Conservation (phyloP, 1,284 basidiomycete genomes). For the Amylostereum areolatum region DNA sequence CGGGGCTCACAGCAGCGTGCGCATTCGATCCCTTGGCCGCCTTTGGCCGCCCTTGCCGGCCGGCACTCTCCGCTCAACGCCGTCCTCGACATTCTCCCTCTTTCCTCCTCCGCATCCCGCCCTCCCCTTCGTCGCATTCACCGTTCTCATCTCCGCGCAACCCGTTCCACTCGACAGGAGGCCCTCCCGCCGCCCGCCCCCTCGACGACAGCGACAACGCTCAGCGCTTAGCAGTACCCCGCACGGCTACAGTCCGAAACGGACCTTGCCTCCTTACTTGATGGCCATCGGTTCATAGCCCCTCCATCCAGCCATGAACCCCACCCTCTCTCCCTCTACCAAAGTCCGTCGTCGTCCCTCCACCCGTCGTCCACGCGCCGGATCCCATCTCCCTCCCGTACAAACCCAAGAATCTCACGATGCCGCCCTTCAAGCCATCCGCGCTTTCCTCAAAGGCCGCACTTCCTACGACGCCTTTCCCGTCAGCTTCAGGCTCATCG, state of each 20-base stretch:
- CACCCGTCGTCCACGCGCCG: slow-evolving; percentile 43
- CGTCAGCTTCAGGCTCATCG: slow-evolving; percentile 93
- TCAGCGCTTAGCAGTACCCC: not conserved
- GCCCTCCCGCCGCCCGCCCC: no score
- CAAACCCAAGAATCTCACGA: slow-evolving; percentile 62
- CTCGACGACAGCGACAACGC: no score
- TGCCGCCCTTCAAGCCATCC: slow-evolving; percentile 71
- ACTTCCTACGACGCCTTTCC: slow-evolving; percentile 95
- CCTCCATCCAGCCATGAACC: slow-evolving; percentile 27
- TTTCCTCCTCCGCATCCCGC: no score
- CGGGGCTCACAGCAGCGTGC: no score
- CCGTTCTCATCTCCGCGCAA: no score
- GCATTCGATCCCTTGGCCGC: no score
- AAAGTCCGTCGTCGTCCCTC: slow-evolving; percentile 36
- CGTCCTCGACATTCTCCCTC: no score
- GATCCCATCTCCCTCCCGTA: slow-evolving; percentile 53
- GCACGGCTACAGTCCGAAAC: not conserved
- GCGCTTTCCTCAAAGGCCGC: slow-evolving; percentile 78
- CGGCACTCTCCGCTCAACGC: no score
- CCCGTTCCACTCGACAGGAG: no score
- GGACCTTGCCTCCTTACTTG: not conserved
- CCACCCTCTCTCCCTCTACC: slow-evolving; percentile 31
- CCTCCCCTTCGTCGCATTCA: no score
- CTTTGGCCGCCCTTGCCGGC: no score
- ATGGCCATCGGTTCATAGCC: slow-evolving; percentile 6